phyloP scores from a whole-genome alignment of 2,329 filamentous ascomycete species.

The Graphiopsis chlorocephala region DNA sequence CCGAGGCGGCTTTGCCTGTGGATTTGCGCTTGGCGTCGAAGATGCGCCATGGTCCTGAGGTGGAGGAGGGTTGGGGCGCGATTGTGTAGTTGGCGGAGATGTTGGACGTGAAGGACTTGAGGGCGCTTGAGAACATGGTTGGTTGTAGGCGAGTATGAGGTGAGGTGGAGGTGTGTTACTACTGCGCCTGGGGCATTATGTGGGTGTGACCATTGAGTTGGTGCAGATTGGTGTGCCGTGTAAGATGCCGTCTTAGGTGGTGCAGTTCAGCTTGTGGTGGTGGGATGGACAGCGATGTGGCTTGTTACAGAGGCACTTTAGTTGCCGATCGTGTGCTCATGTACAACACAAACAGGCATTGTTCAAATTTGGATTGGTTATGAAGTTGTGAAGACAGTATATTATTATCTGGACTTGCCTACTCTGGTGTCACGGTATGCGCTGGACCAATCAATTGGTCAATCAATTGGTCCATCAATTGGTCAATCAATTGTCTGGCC shows the following conservation, averaged over 20 bases:
- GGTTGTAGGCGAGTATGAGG: neutral
- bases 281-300: neutral
- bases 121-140: constrained; percentile 85
- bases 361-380: neutral
- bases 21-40: constrained; percentile 97
- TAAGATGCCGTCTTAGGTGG: neutral
- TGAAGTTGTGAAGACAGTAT: neutral
- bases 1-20: constrained; percentile 80
- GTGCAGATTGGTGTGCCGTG: neutral
- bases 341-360: neutral
- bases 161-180: neutral
- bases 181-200: neutral
- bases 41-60: constrained; percentile 92
- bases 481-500: neutral
- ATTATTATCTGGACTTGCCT: neutral
- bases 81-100: constrained; percentile 90
- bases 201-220: neutral
- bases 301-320: neutral
- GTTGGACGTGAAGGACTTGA: constrained; percentile 93
- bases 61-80: constrained; percentile 69
- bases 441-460: neutral
- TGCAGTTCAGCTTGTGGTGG: neutral
- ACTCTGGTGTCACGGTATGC: neutral
- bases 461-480: neutral
- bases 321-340: neutral